Conservation (phyloP, 2,329 filamentous ascomycete species). For the Cladophialophora chaetospira region DNA sequence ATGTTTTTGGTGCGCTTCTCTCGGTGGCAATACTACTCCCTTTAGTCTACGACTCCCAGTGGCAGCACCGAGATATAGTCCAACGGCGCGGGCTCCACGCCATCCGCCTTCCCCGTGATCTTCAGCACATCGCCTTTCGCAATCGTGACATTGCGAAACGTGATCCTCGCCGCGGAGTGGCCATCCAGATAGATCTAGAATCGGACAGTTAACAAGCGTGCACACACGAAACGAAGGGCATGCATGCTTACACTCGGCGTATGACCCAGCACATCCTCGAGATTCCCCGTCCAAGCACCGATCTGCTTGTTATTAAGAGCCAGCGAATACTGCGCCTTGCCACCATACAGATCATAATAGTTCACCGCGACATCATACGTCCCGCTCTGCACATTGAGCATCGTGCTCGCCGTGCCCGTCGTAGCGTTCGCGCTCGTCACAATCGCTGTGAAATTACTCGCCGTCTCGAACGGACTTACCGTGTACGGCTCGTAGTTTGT, state of each 20-base stretch:
- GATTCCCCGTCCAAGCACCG: slow-evolving; percentile 61
- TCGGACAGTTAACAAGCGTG: not conserved
- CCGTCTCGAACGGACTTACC: slow-evolving; percentile 62
- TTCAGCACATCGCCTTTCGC: slow-evolving; percentile 55
- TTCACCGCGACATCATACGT: slow-evolving; percentile 66
- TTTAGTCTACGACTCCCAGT: slow-evolving; percentile 56
- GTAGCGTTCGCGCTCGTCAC: slow-evolving; percentile 58
- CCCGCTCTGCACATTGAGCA: slow-evolving; percentile 53
- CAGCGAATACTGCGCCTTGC: slow-evolving; percentile 58
- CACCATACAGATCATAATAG: slow-evolving; percentile 66
- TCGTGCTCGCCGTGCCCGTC: slow-evolving; percentile 51
- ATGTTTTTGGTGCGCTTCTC: not conserved
- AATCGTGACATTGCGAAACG: slow-evolving; percentile 56
- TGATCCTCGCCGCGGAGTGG: slow-evolving; percentile 65
- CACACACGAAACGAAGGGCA: not conserved
- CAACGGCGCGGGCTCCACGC: slow-evolving; percentile 64
- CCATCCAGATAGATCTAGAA: slow-evolving; percentile 57
- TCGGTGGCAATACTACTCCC: not conserved
- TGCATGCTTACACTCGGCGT: slow-evolving; percentile 40
- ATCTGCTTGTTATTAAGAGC: slow-evolving; percentile 55
- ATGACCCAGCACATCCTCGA: slow-evolving; percentile 62
- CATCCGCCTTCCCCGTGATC: slow-evolving; percentile 61
- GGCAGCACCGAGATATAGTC: slow-evolving; percentile 69
- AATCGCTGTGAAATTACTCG: slow-evolving; percentile 58
- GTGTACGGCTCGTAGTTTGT: slow-evolving; percentile 57